phyloP scores from a whole-genome alignment of 2,329 filamentous ascomycete genomes.

The Tolypocladium endophyticum region DNA sequence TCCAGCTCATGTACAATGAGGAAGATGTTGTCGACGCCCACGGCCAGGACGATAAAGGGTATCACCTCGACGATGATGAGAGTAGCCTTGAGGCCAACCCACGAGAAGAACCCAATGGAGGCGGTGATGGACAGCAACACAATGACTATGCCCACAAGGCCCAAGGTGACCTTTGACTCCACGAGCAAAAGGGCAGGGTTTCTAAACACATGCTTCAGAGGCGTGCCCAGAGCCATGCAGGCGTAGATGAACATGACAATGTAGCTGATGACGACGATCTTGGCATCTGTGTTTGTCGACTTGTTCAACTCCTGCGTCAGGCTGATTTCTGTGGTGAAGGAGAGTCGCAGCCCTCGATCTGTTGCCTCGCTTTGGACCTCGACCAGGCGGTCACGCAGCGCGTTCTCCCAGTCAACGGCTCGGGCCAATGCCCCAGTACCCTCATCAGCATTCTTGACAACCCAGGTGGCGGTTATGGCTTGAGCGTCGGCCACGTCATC shows the following conservation, averaged over 20 bases:
- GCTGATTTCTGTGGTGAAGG: slow-evolving; percentile 92
- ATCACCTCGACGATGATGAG: slow-evolving; percentile 98
- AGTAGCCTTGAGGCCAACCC: slow-evolving; percentile 83
- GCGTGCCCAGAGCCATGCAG: slow-evolving; percentile 83
- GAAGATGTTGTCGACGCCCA: slow-evolving; percentile 98
- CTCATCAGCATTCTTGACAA: slow-evolving; percentile 76
- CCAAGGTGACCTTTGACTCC: slow-evolving; percentile 92
- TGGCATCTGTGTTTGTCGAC: slow-evolving; percentile 95
- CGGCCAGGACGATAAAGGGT: slow-evolving; percentile 89
- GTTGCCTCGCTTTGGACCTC: slow-evolving; percentile 72
- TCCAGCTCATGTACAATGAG: slow-evolving; percentile 98
- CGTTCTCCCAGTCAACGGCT: slow-evolving; percentile 84
- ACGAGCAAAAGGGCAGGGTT: slow-evolving; percentile 81
- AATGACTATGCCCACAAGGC: slow-evolving; percentile 88
- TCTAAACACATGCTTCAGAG: slow-evolving; percentile 63
- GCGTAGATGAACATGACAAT: slow-evolving; percentile 98
- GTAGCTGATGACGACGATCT: slow-evolving; percentile 93
- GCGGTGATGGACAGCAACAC: slow-evolving; percentile 96
- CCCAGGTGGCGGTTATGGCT: slow-evolving; percentile 87
- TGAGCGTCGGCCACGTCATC: slow-evolving; percentile 60
- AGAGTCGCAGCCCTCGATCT: slow-evolving; percentile 70
- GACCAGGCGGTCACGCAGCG: slow-evolving; percentile 62
- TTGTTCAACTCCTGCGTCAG: slow-evolving; percentile 95
- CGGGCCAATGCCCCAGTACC: slow-evolving; percentile 57
- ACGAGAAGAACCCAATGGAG: slow-evolving; percentile 90